phyloP scores from a whole-genome alignment of 208 protist species.

The Leishmania mexicana region DNA sequence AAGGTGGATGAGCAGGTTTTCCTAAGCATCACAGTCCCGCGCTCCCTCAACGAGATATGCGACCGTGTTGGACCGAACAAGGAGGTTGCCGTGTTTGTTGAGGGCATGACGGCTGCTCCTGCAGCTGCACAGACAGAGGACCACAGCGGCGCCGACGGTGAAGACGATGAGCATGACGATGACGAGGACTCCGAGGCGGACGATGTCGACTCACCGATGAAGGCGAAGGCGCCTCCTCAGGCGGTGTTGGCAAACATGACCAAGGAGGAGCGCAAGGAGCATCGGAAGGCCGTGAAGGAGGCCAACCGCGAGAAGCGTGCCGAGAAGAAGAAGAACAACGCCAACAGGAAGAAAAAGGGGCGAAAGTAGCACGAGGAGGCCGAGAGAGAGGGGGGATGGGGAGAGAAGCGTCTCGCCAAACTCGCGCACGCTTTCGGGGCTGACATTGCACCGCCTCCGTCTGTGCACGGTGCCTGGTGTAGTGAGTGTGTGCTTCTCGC shows the following conservation, averaged over 20 bases:
- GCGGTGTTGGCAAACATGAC: slow-evolving; percentile 78
- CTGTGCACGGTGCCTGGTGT: background rate
- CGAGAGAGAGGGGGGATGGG: background rate
- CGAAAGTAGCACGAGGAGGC: slow-evolving; percentile 3
- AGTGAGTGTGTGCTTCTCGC: slow-evolving; percentile 4
- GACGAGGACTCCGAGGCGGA: slow-evolving; percentile 17
- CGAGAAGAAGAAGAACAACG: slow-evolving; percentile 76
- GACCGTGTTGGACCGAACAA: slow-evolving; percentile 59
- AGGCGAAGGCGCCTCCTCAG: slow-evolving; percentile 9
- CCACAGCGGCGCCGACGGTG: background rate
- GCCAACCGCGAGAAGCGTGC: slow-evolving; percentile 68
- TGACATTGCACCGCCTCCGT: background rate
- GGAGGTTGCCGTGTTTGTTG: slow-evolving; percentile 69
- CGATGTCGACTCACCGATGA: slow-evolving; percentile 12
- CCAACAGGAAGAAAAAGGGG: slow-evolving; percentile 48
- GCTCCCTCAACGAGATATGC: slow-evolving; percentile 71
- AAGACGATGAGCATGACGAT: slow-evolving; percentile 13
- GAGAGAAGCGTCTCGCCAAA: background rate
- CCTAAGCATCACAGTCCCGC: slow-evolving; percentile 75
- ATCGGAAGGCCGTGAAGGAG: slow-evolving; percentile 82
- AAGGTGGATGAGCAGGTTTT: slow-evolving; percentile 91
- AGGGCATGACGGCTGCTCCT: slow-evolving; percentile 57
- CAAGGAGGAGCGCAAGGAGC: slow-evolving; percentile 81
- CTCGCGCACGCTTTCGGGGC: background rate
- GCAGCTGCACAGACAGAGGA: slow-evolving; percentile 4